These are phyloP conservation scores for Lepiota brunneoincarnata DNA, from an alignment of 768 basidiomycete genomes.

Conservation along the genomic window DNA sequence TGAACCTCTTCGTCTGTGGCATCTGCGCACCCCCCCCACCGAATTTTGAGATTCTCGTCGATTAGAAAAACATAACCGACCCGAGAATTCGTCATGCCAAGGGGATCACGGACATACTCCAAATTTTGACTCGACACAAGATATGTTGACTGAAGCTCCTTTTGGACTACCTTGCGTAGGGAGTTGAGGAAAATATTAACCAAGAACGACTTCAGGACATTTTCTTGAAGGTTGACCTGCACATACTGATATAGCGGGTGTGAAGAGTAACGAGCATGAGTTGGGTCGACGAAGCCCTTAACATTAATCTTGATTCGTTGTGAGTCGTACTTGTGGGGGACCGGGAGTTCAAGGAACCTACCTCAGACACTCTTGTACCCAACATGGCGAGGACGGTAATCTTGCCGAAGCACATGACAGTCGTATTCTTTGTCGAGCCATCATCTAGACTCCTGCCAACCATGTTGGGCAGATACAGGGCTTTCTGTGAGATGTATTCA, in stretches of 20 bases:
- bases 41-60: conserved; percentile 78
- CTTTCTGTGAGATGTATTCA: conserved; percentile 53
- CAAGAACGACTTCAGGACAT: conserved; percentile 86
- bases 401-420: conserved; percentile 70
- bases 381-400: conserved; percentile 81
- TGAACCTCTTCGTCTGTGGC: conserved; percentile 72
- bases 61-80: conserved; percentile 92
- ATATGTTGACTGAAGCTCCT: conserved; percentile 65
- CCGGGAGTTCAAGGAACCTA: conserved; percentile 26
- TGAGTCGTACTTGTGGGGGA: conserved; percentile 1
- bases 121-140: conserved; percentile 81
- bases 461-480: conserved; percentile 89
- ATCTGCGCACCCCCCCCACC: conserved; percentile 92
- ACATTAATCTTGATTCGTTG: conserved; percentile 61
- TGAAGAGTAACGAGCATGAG: conserved; percentile 47
- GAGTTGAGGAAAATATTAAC: conserved; percentile 81
- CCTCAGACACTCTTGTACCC: conserved; percentile 87
- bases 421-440: conserved; percentile 63
- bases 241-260: conserved; percentile 69
- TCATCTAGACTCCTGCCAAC: conserved; percentile 64
- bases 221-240: conserved; percentile 94
- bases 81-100: conserved; percentile 87
- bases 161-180: conserved; percentile 65
- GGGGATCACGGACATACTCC: conserved; percentile 79
- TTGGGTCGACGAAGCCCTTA: conserved; percentile 61